Conservation (phyloP, 2,329 filamentous ascomycete species). For the Colletotrichum caudatum region DNA sequence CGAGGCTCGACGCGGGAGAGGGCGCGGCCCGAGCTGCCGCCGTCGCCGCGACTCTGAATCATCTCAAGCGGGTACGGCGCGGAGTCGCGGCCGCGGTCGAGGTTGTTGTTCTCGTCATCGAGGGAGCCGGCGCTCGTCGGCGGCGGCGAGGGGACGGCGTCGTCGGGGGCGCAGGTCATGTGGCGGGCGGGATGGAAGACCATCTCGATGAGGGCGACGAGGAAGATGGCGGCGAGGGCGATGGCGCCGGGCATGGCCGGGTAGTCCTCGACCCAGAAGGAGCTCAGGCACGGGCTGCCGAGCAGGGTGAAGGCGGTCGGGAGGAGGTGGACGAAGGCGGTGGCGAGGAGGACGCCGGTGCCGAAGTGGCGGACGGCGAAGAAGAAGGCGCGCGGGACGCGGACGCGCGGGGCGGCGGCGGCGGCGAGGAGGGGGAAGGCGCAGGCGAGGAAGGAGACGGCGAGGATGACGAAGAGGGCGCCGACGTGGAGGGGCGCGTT, state of each 20-base stretch:
- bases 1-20: conserved; percentile 32
- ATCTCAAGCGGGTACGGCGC: conserved; percentile 10
- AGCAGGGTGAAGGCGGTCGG: conserved; percentile 74
- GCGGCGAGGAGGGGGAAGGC: conserved; percentile 69
- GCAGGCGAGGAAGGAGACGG: conserved; percentile 61
- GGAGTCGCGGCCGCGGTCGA: not conserved
- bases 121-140: conserved; percentile 35
- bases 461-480: conserved; percentile 64
- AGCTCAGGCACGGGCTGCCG: conserved; percentile 75
- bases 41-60: conserved; percentile 13
- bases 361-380: conserved; percentile 76
- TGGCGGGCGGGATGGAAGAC: conserved; percentile 62
- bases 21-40: conserved; percentile 28
- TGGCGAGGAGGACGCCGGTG: conserved; percentile 80
- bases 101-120: not conserved
- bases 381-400: conserved; percentile 67
- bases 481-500: conserved; percentile 69
- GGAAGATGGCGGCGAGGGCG: conserved; percentile 81
- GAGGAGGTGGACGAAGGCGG: conserved; percentile 82
- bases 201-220: conserved; percentile 87
- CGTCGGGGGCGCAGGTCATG: conserved; percentile 48
- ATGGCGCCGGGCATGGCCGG: conserved; percentile 83
- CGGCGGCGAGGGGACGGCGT: conserved; percentile 28
- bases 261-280: conserved; percentile 81
- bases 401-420: conserved; percentile 62